These are phyloP conservation scores for Vaccinium macrocarpon DNA, from an alignment of 148 eudicot genomes.

Conservation along the genomic window DNA sequence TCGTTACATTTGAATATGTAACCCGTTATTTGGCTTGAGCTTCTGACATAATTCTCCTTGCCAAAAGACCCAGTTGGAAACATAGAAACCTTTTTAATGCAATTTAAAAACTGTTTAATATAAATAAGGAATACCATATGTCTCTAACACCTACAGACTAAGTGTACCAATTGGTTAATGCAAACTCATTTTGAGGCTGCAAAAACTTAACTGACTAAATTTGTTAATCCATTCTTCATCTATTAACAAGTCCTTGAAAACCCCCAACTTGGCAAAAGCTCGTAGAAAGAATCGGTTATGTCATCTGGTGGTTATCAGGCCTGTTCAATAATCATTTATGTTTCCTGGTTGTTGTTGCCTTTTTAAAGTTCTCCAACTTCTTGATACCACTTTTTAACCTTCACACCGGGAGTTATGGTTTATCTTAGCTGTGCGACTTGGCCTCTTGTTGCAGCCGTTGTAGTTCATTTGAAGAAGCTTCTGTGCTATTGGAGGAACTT, in stretches of 20 bases:
- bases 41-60: background rate
- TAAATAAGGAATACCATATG: background rate
- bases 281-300: background rate
- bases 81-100: background rate
- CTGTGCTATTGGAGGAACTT: conserved; percentile 80
- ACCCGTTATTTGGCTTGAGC: background rate
- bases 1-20: background rate
- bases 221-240: background rate
- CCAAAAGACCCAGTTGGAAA: background rate
- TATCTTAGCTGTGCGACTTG: background rate
- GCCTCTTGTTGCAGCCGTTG: conserved; percentile 71
- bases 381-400: background rate
- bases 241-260: background rate
- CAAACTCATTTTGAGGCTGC: background rate
- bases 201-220: background rate
- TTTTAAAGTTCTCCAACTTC: background rate
- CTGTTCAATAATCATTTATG: background rate
- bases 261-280: background rate
- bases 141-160: background rate
- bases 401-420: background rate
- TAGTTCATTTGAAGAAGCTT: conserved; percentile 88
- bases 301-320: background rate
- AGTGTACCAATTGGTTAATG: background rate
- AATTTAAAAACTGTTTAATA: background rate
- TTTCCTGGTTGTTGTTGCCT: background rate